Conservation (phyloP, 768 basidiomycete species). For the Boletus rex-veris region DNA sequence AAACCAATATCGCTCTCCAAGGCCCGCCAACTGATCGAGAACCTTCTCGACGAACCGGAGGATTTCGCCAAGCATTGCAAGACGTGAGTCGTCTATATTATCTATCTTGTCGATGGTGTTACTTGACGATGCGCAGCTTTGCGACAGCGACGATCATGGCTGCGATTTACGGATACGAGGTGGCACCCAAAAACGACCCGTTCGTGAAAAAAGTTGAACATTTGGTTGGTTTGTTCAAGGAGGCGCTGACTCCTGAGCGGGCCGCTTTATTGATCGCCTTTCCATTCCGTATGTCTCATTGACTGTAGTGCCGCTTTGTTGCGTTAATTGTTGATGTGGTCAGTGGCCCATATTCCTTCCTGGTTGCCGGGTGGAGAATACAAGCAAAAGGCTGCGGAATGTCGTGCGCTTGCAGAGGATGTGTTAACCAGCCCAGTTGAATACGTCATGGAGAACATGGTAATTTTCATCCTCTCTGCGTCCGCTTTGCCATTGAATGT, state of each 20-base stretch:
- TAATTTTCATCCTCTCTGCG: not conserved
- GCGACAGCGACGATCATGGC: slow-evolving; percentile 24
- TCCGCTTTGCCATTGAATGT: not conserved
- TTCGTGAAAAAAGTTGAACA: slow-evolving; percentile 22
- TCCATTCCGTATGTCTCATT: slow-evolving; percentile 23
- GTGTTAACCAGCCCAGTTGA: slow-evolving; percentile 17
- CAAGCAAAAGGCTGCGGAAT: slow-evolving; percentile 16
- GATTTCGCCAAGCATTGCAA: slow-evolving; percentile 15
- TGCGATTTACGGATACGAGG: slow-evolving; percentile 25
- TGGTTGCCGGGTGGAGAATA: slow-evolving; percentile 35
- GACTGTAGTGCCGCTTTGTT: too few relatives aligned
- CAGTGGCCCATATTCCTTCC: slow-evolving; percentile 28
- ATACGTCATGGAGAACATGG: slow-evolving; percentile 26
- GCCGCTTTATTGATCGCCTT: slow-evolving; percentile 19
- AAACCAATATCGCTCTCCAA: slow-evolving; percentile 14
- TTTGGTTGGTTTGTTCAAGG: slow-evolving; percentile 7
- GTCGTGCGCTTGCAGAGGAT: slow-evolving; percentile 22
- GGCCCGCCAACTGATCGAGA: slow-evolving; percentile 21
- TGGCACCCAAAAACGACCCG: slow-evolving; percentile 22
- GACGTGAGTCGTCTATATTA: slow-evolving; percentile 20
- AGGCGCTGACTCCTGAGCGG: slow-evolving; percentile 20
- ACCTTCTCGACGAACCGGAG: slow-evolving; percentile 19
- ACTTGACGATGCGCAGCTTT: slow-evolving; percentile 13
- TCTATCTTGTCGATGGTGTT: not conserved
- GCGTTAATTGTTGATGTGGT: not conserved